Evolutionary conservation across 768 basidiomycete genomes (phyloP).

Genomic region (Calocybe cyanea): DNA sequence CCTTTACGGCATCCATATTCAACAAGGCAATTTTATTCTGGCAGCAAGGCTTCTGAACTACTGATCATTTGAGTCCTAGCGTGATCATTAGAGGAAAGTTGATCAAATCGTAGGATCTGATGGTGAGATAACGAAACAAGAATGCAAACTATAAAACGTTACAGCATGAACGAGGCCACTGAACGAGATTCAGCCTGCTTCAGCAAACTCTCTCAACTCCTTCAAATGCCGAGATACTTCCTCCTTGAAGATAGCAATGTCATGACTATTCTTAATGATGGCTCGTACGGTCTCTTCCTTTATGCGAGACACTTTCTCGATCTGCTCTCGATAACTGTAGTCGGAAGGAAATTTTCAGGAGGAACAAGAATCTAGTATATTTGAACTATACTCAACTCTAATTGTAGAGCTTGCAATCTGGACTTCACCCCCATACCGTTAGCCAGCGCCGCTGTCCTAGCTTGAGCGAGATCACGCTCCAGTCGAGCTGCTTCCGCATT

Average conservation of each 20-base stretch:
- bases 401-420: conserved; percentile 69
- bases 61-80: too few species aligned
- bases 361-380: neutral
- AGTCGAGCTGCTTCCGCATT: conserved; percentile 63
- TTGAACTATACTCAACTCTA: conserved; percentile 49
- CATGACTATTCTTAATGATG: conserved; percentile 81
- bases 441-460: conserved; percentile 69
- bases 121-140: too few species aligned
- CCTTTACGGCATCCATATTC: too few species aligned
- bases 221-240: conserved; percentile 69
- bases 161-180: too few species aligned
- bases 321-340: conserved; percentile 70
- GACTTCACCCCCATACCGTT: conserved; percentile 84
- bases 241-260: conserved; percentile 78
- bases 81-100: too few species aligned
- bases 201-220: conserved; percentile 66
- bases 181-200: conserved; percentile 13
- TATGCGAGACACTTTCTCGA: conserved; percentile 68
- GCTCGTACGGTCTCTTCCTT: conserved; percentile 79
- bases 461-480: conserved; percentile 70
- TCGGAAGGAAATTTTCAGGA: conserved; percentile 9
- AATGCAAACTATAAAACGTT: too few species aligned
- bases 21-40: too few species aligned
- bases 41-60: too few species aligned
- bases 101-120: too few species aligned